Evolutionary conservation across 192 early-diverging fungal species (phyloP).

Genomic region (Coemansia sp.): DNA sequence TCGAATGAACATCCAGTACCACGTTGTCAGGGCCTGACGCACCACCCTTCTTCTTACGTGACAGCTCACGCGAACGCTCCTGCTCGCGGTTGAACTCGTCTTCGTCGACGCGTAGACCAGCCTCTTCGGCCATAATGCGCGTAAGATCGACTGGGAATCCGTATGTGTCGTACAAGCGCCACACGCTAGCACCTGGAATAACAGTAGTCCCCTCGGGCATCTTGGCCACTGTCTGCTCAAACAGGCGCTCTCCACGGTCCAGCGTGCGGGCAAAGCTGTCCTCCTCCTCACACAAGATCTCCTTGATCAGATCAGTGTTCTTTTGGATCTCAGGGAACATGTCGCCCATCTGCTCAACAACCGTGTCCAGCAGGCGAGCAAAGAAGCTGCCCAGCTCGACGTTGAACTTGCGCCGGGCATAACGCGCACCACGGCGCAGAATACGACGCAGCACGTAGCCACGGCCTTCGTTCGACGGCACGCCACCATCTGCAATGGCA

Average conservation of each 20-base stretch:
- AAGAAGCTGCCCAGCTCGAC: constrained; percentile 92
- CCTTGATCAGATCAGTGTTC: constrained; percentile 81
- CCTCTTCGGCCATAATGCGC: constrained; percentile 97
- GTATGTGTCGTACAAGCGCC: constrained; percentile 98
- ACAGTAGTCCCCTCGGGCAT: constrained; percentile 50
- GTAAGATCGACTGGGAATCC: constrained; percentile 99
- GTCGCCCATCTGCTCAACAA: constrained; percentile 86
- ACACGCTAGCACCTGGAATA: constrained; percentile 86
- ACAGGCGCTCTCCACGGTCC: constrained; percentile 94
- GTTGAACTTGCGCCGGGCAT: constrained; percentile 88
- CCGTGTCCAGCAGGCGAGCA: constrained; percentile 85
- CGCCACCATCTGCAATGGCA: constrained; percentile 92
- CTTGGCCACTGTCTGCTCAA: constrained; percentile 69
- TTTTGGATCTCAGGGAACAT: constrained; percentile 86
- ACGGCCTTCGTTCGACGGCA: constrained; percentile 97
- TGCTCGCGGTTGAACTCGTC: constrained; percentile 75
- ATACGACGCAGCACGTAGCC: constrained; percentile 98
- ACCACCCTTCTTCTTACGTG: constrained; percentile 58
- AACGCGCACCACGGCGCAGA: constrained; percentile 89
- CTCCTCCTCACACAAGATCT: constrained; percentile 96
- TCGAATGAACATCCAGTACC: constrained; percentile 86
- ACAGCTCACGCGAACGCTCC: constrained; percentile 72
- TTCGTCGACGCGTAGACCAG: constrained; percentile 81
- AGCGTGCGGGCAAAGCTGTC: constrained; percentile 91
- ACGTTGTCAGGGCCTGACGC: constrained; percentile 59